phyloP scores from a whole-genome alignment of 176 grass and related monocot species.

The Melocanna baccifera region DNA sequence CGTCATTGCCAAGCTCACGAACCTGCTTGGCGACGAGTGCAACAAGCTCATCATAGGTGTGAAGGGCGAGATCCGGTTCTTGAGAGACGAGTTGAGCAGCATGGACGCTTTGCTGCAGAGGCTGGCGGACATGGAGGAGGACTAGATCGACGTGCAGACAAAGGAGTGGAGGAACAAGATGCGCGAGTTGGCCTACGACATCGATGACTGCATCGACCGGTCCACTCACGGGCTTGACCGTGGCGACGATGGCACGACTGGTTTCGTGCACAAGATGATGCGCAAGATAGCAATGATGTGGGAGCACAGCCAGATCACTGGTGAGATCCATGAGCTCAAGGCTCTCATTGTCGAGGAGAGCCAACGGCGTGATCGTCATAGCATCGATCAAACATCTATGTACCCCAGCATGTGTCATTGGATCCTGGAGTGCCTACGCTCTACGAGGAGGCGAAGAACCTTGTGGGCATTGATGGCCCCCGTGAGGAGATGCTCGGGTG shows the following conservation, averaged over 20 bases:
- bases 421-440: not conserved
- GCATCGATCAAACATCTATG: not conserved
- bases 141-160: not conserved
- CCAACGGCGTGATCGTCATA: not conserved
- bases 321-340: slow-evolving; percentile 1
- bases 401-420: not conserved
- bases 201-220: not conserved
- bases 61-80: not conserved
- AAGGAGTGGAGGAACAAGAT: not conserved
- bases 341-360: not conserved
- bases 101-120: not conserved
- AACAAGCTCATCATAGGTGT: not conserved
- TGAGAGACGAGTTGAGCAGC: slow-evolving; percentile 1
- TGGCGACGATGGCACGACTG: not conserved
- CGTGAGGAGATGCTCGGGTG: too few relatives aligned
- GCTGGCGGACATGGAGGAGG: not conserved
- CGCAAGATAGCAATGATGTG: too few relatives aligned
- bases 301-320: not conserved
- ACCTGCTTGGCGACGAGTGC: not conserved
- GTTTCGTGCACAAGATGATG: not conserved
- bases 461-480: not conserved
- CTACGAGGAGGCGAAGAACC: not conserved
- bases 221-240: not conserved
- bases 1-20: not conserved
- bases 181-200: not conserved